These are phyloP conservation scores for Russula foetens DNA, from an alignment of 768 basidiomycete genomes.

Conservation along the genomic window DNA sequence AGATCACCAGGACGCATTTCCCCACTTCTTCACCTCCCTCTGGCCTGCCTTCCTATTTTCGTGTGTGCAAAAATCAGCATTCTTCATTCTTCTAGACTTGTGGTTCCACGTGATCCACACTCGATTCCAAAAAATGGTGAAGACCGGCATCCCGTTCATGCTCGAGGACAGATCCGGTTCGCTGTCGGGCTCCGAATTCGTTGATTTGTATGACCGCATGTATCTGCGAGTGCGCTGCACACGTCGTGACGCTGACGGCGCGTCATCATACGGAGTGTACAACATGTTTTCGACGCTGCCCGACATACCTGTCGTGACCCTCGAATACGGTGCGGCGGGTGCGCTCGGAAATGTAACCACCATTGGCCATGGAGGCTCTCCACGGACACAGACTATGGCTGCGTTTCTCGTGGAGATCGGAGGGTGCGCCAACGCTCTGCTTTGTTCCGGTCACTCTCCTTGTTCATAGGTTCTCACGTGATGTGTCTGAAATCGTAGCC, in stretches of 20 bases:
- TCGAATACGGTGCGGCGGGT: constrained; percentile 39
- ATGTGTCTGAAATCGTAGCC: neutral
- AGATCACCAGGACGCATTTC: neutral
- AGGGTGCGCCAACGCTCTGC: neutral
- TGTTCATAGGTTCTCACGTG: neutral
- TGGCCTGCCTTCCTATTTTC: neutral
- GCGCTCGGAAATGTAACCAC: constrained; percentile 1
- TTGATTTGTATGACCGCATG: constrained; percentile 57
- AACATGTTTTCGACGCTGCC: constrained; percentile 22
- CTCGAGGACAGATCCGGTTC: constrained; percentile 56
- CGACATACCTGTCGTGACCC: constrained; percentile 33
- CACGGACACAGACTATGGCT: constrained; percentile 35
- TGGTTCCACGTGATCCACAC: constrained; percentile 6
- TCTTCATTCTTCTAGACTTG: neutral
- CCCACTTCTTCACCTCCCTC: neutral
- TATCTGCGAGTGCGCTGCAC: constrained; percentile 43
- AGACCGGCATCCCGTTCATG: constrained; percentile 51
- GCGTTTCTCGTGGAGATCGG: constrained; percentile 39
- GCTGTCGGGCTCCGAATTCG: constrained; percentile 47
- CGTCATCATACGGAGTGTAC: constrained; percentile 44
- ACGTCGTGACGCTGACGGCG: constrained; percentile 32
- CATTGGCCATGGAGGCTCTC: neutral
- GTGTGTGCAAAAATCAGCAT: neutral
- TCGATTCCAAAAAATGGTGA: constrained; percentile 27
- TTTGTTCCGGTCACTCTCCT: neutral